These are phyloP conservation scores for Colletotrichum sojae DNA, from an alignment of 2,329 filamentous ascomycete genomes.

Conservation along the genomic window DNA sequence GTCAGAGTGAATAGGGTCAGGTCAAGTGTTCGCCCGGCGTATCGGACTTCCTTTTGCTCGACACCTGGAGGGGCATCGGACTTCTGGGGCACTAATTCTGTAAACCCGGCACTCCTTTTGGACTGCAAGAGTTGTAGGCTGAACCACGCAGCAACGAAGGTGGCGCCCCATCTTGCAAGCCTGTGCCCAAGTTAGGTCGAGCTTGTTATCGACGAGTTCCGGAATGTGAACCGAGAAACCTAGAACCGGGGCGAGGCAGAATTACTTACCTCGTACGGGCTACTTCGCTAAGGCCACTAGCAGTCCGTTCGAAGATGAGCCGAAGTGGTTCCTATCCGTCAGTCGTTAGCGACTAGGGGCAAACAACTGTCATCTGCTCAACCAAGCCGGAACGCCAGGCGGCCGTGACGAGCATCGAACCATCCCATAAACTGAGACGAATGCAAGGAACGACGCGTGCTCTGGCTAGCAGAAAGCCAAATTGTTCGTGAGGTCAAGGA, in stretches of 20 bases:
- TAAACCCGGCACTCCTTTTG: constrained; percentile 62
- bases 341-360: constrained; percentile 4
- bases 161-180: constrained; percentile 69
- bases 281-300: constrained; percentile 43
- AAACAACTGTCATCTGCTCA: neutral
- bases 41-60: constrained; percentile 47
- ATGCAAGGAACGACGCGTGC: constrained; percentile 7
- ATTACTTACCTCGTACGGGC: constrained; percentile 41
- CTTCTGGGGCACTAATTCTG: constrained; percentile 54
- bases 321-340: constrained; percentile 42
- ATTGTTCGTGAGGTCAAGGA: neutral
- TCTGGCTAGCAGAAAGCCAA: constrained; percentile 2
- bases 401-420: constrained; percentile 1
- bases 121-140: constrained; percentile 71
- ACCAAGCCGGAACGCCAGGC: constrained; percentile 7
- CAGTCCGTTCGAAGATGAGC: constrained; percentile 45
- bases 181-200: constrained; percentile 52
- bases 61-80: constrained; percentile 46
- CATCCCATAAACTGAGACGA: neutral
- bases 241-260: neutral
- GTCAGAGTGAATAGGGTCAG: constrained; percentile 84
- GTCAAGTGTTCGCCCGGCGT: constrained; percentile 83
- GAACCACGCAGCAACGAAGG: constrained; percentile 71
- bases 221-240: neutral
- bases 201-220: neutral